Percentiles rank a stretch among this genome's conserved stretches.
Evolutionary conservation across 2,329 filamentous ascomycete species (phyloP).

Genomic region (Magnaporthales sp.): DNA sequence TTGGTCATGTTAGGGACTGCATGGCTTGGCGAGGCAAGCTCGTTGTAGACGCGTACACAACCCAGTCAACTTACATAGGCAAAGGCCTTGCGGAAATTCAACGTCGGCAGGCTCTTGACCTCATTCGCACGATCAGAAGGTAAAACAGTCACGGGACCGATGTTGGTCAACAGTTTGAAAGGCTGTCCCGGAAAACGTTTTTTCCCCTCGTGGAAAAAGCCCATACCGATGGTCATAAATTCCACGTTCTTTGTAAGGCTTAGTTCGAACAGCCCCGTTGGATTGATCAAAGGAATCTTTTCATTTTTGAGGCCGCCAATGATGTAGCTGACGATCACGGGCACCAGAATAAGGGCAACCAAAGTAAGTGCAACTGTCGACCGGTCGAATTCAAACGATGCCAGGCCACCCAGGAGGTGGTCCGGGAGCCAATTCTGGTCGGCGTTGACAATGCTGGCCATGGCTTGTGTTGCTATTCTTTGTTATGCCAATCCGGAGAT

Average conservation of each 20-base stretch:
- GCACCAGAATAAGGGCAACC: neutral
- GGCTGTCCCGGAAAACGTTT: neutral
- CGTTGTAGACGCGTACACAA: neutral
- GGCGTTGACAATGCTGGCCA: neutral
- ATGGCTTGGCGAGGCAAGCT: neutral
- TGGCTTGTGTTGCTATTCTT: neutral
- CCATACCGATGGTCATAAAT: neutral
- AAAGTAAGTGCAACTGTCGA: neutral
- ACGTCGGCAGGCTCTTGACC: neutral
- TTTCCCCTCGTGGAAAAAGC: neutral
- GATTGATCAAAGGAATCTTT: neutral
- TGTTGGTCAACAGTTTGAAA: neutral
- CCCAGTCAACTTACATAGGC: neutral
- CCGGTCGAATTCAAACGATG: too few species aligned
- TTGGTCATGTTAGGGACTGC: neutral
- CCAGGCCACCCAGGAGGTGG: neutral
- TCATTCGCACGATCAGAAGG: neutral
- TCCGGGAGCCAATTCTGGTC: neutral
- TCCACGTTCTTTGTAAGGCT: neutral
- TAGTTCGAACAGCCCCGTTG: neutral
- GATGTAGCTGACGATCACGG: neutral
- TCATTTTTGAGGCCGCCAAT: neutral
- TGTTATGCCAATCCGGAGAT: too few species aligned
- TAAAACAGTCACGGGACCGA: neutral
- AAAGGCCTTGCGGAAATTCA: neutral